A percentile compares a stretch with the other conserved stretches of the same genome.
phyloP scores from a whole-genome alignment of 192 early-diverging fungal species.

The Coemansia sp. region DNA sequence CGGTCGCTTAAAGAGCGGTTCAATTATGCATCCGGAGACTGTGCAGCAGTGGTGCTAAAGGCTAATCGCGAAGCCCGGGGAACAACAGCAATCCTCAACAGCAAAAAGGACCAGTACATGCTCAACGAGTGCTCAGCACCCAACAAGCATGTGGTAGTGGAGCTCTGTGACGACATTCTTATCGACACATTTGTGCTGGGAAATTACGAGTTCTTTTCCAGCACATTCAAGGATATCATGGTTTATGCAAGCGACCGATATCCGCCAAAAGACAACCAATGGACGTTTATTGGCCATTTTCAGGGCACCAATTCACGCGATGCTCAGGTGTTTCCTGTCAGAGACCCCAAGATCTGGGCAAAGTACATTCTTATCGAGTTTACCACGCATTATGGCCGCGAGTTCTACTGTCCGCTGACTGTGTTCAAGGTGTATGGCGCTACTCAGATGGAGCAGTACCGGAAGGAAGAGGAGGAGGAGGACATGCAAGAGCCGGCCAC shows the following conservation, averaged over 20 bases:
- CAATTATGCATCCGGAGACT: constrained; percentile 93
- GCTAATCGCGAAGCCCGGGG: constrained; percentile 84
- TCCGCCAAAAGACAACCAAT: constrained; percentile 69
- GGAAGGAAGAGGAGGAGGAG: constrained; percentile 57
- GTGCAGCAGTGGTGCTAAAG: constrained; percentile 83
- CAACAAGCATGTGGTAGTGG: constrained; percentile 82
- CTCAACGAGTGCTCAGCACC: constrained; percentile 79
- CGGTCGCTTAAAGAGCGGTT: constrained; percentile 80
- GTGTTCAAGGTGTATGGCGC: constrained; percentile 84
- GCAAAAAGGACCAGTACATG: constrained; percentile 95
- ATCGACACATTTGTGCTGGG: constrained; percentile 87
- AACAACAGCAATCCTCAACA: constrained; percentile 75
- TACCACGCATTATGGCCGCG: constrained; percentile 78
- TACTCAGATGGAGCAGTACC: constrained; percentile 88
- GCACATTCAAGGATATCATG: constrained; percentile 84
- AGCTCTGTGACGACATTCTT: constrained; percentile 91
- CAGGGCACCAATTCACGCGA: constrained; percentile 83
- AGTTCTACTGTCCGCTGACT: constrained; percentile 93
- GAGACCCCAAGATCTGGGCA: constrained; percentile 72
- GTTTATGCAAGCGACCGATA: constrained; percentile 76
- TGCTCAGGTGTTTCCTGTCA: constrained; percentile 81
- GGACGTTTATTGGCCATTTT: constrained; percentile 82
- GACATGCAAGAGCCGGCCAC: constrained; percentile 40
- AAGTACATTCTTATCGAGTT: constrained; percentile 90
- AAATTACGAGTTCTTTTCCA: constrained; percentile 96